These are phyloP conservation scores for Coemansia sp. DNA, from an alignment of 192 early-diverging fungal species.

Conservation along the genomic window DNA sequence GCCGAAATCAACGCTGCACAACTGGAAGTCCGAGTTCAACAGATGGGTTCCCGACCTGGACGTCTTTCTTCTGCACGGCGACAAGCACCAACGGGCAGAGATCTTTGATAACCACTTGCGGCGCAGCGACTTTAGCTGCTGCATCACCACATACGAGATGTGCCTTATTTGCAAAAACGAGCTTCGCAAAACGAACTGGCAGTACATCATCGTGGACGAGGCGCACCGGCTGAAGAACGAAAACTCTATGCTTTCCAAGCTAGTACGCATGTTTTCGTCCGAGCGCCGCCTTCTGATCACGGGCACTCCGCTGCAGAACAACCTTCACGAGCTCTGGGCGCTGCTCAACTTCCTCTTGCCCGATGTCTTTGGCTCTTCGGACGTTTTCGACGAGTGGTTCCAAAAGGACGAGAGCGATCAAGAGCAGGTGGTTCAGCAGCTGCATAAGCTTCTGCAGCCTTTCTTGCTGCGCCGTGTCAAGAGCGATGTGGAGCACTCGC, in stretches of 20 bases:
- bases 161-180: conserved; percentile 85
- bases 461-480: conserved; percentile 91
- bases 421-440: conserved; percentile 65
- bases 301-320: conserved; percentile 96
- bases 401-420: conserved; percentile 51
- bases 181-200: conserved; percentile 75
- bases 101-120: conserved; percentile 58
- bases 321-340: conserved; percentile 98
- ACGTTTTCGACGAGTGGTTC: conserved; percentile 97
- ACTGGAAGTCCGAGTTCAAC: conserved; percentile 90
- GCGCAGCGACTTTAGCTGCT: conserved; percentile 77
- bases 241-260: conserved; percentile 92
- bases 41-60: conserved; percentile 89
- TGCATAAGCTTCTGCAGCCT: conserved; percentile 61
- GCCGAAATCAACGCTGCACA: conserved; percentile 94
- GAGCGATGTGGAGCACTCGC: conserved; percentile 91
- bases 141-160: conserved; percentile 96
- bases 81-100: conserved; percentile 71
- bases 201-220: conserved; percentile 78
- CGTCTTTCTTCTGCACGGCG: conserved; percentile 87
- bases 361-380: conserved; percentile 91
- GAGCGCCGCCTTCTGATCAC: conserved; percentile 88
- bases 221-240: conserved; percentile 86
- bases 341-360: conserved; percentile 96
- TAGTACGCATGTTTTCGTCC: conserved; percentile 87